Conservation (phyloP, 2,329 filamentous ascomycete genomes). For the Aspergillus brunneoviolaceus region DNA sequence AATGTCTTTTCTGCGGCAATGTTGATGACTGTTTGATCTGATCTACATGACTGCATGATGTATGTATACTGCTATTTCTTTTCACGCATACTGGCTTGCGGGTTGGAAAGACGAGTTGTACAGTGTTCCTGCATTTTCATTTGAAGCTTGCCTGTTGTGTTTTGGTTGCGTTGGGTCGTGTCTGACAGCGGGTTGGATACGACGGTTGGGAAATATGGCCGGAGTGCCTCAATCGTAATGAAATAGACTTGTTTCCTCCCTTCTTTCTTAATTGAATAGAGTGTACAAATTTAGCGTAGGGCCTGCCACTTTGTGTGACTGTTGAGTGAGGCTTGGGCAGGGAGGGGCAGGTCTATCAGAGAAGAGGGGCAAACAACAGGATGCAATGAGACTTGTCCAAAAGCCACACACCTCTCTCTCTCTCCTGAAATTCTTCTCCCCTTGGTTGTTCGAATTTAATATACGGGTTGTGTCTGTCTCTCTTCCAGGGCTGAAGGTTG, state of each 20-base stretch:
- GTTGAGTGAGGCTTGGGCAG: background rate
- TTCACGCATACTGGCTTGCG: constrained; percentile 16
- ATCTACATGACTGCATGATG: constrained; percentile 36
- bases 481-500: background rate
- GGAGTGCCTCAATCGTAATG: background rate
- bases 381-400: background rate
- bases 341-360: background rate
- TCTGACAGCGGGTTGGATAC: background rate
- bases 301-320: background rate
- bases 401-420: background rate
- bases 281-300: background rate
- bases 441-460: background rate
- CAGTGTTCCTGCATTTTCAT: constrained; percentile 21
- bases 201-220: background rate
- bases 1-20: constrained; percentile 9
- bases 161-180: constrained; percentile 1
- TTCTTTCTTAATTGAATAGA: background rate
- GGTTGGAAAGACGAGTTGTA: constrained; percentile 21
- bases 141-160: constrained; percentile 9
- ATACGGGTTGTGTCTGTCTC: background rate
- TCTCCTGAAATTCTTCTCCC: background rate
- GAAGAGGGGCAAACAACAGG: background rate
- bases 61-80: constrained; percentile 34
- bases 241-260: background rate
- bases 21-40: constrained; percentile 14